phyloP scores from a whole-genome alignment of 169 alveolate genomes.

The Plasmodium adleri region DNA sequence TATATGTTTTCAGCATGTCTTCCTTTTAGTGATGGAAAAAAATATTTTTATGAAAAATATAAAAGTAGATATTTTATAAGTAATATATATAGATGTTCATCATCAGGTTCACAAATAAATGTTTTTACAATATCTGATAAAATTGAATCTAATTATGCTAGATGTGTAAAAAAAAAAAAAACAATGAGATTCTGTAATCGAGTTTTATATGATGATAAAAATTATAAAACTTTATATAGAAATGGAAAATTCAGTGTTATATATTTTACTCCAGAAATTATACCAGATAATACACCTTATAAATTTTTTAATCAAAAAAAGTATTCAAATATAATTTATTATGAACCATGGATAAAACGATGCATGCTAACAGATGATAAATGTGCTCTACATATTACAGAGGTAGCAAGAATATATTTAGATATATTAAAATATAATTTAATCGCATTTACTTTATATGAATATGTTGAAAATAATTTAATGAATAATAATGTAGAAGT shows the following conservation, averaged over 20 bases:
- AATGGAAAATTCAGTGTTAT: constrained; percentile 63
- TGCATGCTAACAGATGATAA: constrained; percentile 28
- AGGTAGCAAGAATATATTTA: constrained; percentile 39
- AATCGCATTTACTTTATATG: constrained; percentile 19
- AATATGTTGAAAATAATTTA: constrained; percentile 23
- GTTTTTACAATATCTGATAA: constrained; percentile 31
- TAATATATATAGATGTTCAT: constrained; percentile 47
- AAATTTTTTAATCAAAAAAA: constrained; percentile 27
- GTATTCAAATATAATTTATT: constrained; percentile 22
- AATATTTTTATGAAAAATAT: constrained; percentile 39
- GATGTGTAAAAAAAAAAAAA: constrained; percentile 24
- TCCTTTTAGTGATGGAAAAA: constrained; percentile 66
- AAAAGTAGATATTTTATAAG: constrained; percentile 44
- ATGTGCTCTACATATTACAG: constrained; percentile 30
- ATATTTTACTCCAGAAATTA: constrained; percentile 17
- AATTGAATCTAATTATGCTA: constrained; percentile 54
- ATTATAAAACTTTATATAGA: constrained; percentile 44
- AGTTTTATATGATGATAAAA: constrained; percentile 33
- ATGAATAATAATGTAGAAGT: neutral
- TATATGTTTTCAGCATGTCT: constrained; percentile 46
- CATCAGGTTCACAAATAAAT: constrained; percentile 1
- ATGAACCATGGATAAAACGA: constrained; percentile 43
- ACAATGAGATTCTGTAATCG: constrained; percentile 42
- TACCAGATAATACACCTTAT: constrained; percentile 41
- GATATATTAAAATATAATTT: constrained; percentile 24